phyloP scores from a whole-genome alignment of 2,329 filamentous ascomycete species.

The Passalora sequoiae region DNA sequence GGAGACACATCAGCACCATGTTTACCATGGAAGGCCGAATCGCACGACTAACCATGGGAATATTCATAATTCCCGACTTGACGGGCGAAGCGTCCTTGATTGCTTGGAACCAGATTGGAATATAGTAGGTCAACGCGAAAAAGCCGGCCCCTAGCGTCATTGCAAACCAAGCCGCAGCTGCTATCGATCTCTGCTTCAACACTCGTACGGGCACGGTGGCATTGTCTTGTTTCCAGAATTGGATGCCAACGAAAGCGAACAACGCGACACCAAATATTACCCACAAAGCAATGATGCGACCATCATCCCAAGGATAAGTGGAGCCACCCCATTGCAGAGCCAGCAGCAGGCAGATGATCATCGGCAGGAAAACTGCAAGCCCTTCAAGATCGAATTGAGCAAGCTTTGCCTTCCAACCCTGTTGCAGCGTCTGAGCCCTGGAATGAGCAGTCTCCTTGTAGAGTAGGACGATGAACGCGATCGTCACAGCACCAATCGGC shows the following conservation, averaged over 20 bases:
- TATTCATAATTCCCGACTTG: slow-evolving; percentile 29
- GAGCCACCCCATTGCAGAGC: slow-evolving; percentile 46
- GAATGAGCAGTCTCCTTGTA: neutral
- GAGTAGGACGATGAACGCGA: slow-evolving; percentile 32
- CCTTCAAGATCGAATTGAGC: slow-evolving; percentile 48
- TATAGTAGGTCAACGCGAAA: slow-evolving; percentile 43
- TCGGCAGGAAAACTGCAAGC: slow-evolving; percentile 38
- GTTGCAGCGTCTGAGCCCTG: slow-evolving; percentile 22
- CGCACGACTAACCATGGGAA: slow-evolving; percentile 4
- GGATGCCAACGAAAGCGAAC: slow-evolving; percentile 34
- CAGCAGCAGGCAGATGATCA: slow-evolving; percentile 38
- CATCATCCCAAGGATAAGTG: slow-evolving; percentile 35
- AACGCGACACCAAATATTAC: slow-evolving; percentile 39
- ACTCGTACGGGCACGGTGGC: slow-evolving; percentile 27
- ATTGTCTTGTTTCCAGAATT: slow-evolving; percentile 17
- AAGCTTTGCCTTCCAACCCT: slow-evolving; percentile 38
- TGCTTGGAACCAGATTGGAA: slow-evolving; percentile 46
- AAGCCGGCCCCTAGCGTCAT: slow-evolving; percentile 41
- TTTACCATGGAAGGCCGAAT: no score
- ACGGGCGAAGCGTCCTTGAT: slow-evolving; percentile 44
- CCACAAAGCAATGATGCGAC: slow-evolving; percentile 42
- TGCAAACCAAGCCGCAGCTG: slow-evolving; percentile 37
- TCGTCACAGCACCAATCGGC: slow-evolving; percentile 34
- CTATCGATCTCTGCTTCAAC: slow-evolving; percentile 38
- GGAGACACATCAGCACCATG: no score